Conservation (phyloP, 2,329 filamentous ascomycete genomes). For the Aureobasidium sp. region DNA sequence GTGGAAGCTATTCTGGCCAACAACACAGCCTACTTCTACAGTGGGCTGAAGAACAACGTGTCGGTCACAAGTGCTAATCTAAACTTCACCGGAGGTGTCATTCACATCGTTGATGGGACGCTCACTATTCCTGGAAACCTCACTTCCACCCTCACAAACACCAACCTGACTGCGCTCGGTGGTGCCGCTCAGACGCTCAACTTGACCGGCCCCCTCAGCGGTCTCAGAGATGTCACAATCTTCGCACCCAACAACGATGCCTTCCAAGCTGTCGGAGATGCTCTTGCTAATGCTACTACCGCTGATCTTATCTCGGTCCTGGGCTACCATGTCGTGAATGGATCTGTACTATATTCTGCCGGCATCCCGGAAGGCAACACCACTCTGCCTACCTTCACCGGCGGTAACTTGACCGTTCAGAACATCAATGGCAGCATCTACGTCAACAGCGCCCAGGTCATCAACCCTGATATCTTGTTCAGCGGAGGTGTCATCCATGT, state of each 20-base stretch:
- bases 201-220: constrained; percentile 47
- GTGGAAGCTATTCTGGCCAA: constrained; percentile 52
- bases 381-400: constrained; percentile 39
- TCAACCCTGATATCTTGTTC: constrained; percentile 46
- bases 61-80: constrained; percentile 52
- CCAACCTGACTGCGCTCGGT: constrained; percentile 44
- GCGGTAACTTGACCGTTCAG: constrained; percentile 45
- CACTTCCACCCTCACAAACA: constrained; percentile 35
- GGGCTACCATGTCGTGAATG: constrained; percentile 69
- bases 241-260: constrained; percentile 70
- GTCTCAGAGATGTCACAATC: constrained; percentile 61
- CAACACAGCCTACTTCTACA: constrained; percentile 55
- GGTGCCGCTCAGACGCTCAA: constrained; percentile 45
- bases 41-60: constrained; percentile 56
- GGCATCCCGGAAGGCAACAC: constrained; percentile 20
- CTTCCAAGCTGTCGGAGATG: constrained; percentile 63
- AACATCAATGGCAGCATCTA: constrained; percentile 41
- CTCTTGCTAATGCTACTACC: constrained; percentile 52
- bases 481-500: constrained; percentile 56
- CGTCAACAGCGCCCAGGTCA: constrained; percentile 49
- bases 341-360: constrained; percentile 56
- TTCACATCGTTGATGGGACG: constrained; percentile 52
- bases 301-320: constrained; percentile 60
- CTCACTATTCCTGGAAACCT: constrained; percentile 43
- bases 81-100: constrained; percentile 50